Conservation (phyloP, 306 rosid genomes). For the Canavalia ensiformis region DNA sequence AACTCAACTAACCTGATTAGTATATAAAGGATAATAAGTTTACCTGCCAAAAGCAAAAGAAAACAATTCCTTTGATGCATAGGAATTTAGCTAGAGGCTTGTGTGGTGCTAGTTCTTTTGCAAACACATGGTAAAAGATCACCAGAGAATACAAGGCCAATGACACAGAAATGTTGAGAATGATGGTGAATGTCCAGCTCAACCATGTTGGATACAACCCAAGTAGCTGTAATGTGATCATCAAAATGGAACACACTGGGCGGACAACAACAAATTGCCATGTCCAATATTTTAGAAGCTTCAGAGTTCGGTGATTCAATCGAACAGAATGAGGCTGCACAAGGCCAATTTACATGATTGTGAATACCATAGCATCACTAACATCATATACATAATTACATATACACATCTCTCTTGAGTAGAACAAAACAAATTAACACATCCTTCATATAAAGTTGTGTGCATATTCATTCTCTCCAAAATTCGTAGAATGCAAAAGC, state of each 20-base stretch:
- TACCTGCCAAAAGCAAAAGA: too few species aligned
- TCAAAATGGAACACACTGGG: conserved; percentile 86
- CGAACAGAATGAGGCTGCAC: conserved; percentile 88
- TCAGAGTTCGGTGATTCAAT: conserved; percentile 73
- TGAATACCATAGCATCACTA: conserved; percentile 38
- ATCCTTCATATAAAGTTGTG: neutral
- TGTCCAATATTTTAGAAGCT: conserved; percentile 91
- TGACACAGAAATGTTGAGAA: conserved; percentile 90
- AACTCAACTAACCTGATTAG: too few species aligned
- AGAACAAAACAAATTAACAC: too few species aligned
- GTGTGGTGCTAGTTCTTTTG: conserved; percentile 93
- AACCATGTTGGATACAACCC: conserved; percentile 93
- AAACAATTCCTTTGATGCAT: too few species aligned
- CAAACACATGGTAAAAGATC: conserved; percentile 92
- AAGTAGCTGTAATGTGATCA: conserved; percentile 72
- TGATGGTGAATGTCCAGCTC: conserved; percentile 85
- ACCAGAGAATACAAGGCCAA: conserved; percentile 95
- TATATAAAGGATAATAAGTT: too few species aligned
- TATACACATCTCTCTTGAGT: too few species aligned
- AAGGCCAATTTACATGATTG: conserved; percentile 36
- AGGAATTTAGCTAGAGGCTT: conserved; percentile 53
- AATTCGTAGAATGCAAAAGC: conserved; percentile 13
- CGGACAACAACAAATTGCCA: conserved; percentile 94
- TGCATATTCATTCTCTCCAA: conserved; percentile 13
- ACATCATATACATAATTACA: neutral